Percentiles rank a stretch among this genome's conserved stretches.
phyloP scores from a whole-genome alignment of 164 flowering plant species.

The Saururus chinensis region DNA sequence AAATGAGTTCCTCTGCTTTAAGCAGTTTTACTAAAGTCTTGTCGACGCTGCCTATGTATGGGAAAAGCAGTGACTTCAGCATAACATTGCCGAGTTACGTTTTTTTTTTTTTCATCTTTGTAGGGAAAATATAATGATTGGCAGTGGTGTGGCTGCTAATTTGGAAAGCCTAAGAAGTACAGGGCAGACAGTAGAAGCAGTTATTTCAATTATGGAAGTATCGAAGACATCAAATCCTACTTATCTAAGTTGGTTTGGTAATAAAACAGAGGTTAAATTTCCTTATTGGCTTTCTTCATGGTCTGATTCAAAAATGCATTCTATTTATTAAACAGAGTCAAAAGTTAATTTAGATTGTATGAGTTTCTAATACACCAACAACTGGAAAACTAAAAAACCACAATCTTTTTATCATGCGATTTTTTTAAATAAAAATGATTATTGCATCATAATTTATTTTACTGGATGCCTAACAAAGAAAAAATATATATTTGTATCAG shows the following conservation, averaged over 20 bases:
- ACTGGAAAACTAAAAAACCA: not conserved
- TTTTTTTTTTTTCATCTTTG: slow-evolving; percentile 4
- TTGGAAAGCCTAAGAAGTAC: slow-evolving; percentile 17
- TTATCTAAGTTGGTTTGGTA: slow-evolving; percentile 26
- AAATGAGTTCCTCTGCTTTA: too few relatives aligned
- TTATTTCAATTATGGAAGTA: slow-evolving; percentile 44
- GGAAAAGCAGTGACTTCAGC: not conserved
- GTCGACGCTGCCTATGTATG: too few relatives aligned
- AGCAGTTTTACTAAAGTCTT: too few relatives aligned
- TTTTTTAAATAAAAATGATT: not conserved
- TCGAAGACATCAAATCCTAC: slow-evolving; percentile 24
- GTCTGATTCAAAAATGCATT: not conserved
- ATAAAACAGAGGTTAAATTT: slow-evolving; percentile 48
- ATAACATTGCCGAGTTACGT: not conserved
- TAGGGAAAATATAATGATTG: slow-evolving; percentile 54
- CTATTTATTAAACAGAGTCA: not conserved
- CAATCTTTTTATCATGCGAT: not conserved
- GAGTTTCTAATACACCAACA: not conserved
- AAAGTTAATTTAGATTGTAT: too few relatives aligned
- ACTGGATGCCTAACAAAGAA: not conserved
- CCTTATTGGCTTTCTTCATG: not conserved
- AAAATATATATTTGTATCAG: slow-evolving; percentile 20
- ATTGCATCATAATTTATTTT: not conserved
- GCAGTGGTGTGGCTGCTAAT: slow-evolving; percentile 43
- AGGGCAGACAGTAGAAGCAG: slow-evolving; percentile 50